Percentiles rank a stretch among this genome's conserved stretches.
Conservation (phyloP, 352 stramenopile species). For the Pythium monospermum region DNA sequence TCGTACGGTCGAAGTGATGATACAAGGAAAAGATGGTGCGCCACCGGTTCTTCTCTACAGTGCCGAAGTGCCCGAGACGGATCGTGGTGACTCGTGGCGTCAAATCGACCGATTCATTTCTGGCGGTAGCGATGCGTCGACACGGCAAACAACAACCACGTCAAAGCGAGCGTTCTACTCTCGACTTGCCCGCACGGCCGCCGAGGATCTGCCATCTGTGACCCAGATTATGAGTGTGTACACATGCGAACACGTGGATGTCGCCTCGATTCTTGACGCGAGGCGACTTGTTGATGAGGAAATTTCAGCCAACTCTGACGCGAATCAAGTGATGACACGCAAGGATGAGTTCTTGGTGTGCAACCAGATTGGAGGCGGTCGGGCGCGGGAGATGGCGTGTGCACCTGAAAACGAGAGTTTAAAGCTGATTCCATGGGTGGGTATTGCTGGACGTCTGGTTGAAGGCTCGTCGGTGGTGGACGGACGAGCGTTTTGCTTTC, state of each 20-base stretch:
- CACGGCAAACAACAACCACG: constrained; percentile 8
- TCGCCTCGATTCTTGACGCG: background rate
- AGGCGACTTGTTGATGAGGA: background rate
- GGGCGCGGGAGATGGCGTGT: constrained; percentile 72
- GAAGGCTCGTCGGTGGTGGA: constrained; percentile 32
- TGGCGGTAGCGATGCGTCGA: constrained; percentile 1
- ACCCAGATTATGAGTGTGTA: constrained; percentile 29
- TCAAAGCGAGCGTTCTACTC: constrained; percentile 61
- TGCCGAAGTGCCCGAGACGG: constrained; percentile 52
- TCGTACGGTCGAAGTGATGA: constrained; percentile 78
- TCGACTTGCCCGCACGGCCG: constrained; percentile 38
- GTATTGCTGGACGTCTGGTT: constrained; percentile 74
- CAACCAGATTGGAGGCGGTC: constrained; percentile 84
- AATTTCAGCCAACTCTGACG: no score
- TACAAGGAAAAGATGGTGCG: constrained; percentile 49
- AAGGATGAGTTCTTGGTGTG: constrained; percentile 85
- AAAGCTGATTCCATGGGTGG: constrained; percentile 87
- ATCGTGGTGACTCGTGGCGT: constrained; percentile 56
- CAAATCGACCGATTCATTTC: constrained; percentile 62
- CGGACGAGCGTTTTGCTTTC: constrained; percentile 88
- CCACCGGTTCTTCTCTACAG: constrained; percentile 56
- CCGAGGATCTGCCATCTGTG: constrained; percentile 46
- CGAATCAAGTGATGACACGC: background rate
- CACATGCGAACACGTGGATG: constrained; percentile 4
- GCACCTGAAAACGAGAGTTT: constrained; percentile 60